Percentiles rank a stretch among this genome's conserved stretches.
phyloP scores from a whole-genome alignment of 2,329 filamentous ascomycete genomes.

The Sporothrix brunneoviolacea region DNA sequence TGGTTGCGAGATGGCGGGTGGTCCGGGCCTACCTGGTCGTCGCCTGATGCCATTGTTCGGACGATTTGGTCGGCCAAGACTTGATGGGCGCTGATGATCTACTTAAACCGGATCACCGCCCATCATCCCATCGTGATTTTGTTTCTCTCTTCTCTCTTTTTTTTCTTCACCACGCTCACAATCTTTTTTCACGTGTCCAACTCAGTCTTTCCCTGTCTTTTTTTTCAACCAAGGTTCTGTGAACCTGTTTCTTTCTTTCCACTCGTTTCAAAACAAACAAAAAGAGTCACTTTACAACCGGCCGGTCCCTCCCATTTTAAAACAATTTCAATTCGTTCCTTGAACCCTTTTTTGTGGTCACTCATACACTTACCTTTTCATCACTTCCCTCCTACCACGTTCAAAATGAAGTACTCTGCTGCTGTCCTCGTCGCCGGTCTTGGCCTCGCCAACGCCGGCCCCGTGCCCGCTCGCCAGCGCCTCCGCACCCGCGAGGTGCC shows the following conservation, averaged over 20 bases:
- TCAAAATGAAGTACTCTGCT: constrained; percentile 18
- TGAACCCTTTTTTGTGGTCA: neutral
- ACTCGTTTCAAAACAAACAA: neutral
- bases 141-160: neutral
- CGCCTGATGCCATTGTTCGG: too few species aligned
- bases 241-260: constrained; percentile 22
- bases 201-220: constrained; percentile 13
- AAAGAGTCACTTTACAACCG: neutral
- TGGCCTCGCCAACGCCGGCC: constrained; percentile 16
- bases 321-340: constrained; percentile 7
- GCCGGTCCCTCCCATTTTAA: neutral
- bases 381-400: too few species aligned
- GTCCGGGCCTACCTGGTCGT: too few species aligned
- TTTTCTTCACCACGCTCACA: constrained; percentile 15
- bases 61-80: too few species aligned
- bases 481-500: constrained; percentile 39
- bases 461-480: too few species aligned
- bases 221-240: constrained; percentile 14
- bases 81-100: too few species aligned
- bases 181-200: constrained; percentile 7
- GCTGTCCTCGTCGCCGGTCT: constrained; percentile 9
- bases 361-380: too few species aligned
- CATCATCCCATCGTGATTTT: neutral
- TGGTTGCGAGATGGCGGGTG: too few species aligned
- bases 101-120: constrained; percentile 1